phyloP scores from a whole-genome alignment of 2,329 filamentous ascomycete genomes.

The Penicillium nordicum region DNA sequence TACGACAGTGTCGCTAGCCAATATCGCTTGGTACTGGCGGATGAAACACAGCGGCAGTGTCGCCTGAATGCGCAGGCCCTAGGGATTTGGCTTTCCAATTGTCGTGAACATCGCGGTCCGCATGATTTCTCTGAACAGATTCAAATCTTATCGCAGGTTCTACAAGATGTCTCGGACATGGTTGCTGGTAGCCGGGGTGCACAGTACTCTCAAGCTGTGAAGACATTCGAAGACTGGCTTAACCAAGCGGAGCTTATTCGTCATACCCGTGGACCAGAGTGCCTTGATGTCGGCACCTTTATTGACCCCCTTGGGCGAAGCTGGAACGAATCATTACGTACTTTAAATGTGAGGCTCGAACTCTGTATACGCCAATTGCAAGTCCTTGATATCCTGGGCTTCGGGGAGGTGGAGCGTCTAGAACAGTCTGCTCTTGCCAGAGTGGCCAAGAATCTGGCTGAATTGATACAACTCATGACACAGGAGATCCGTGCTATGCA shows the following conservation, averaged over 20 bases:
- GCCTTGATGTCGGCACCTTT: conserved; percentile 24
- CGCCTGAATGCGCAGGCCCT: conserved; percentile 37
- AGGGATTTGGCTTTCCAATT: conserved; percentile 33
- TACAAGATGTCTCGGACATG: conserved; percentile 38
- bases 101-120: conserved; percentile 24
- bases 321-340: conserved; percentile 36
- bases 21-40: conserved; percentile 30
- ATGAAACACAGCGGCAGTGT: conserved; percentile 35
- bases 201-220: conserved; percentile 30
- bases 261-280: conserved; percentile 5
- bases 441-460: conserved; percentile 27
- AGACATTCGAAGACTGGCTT: conserved; percentile 39
- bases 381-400: conserved; percentile 35
- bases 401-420: conserved; percentile 25
- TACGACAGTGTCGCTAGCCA: conserved; percentile 36
- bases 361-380: conserved; percentile 35
- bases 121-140: conserved; percentile 37
- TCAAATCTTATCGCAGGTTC: conserved; percentile 38
- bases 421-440: conserved; percentile 33
- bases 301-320: conserved; percentile 33
- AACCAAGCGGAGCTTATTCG: conserved; percentile 28
- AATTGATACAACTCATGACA: conserved; percentile 34
- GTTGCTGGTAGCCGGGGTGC: conserved; percentile 22
- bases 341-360: conserved; percentile 34
- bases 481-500: conserved; percentile 38